Percentiles rank a stretch among this genome's conserved stretches.
These are phyloP conservation scores for Hericium erinaceus DNA, from an alignment of 768 basidiomycete species.

Conservation along the genomic window DNA sequence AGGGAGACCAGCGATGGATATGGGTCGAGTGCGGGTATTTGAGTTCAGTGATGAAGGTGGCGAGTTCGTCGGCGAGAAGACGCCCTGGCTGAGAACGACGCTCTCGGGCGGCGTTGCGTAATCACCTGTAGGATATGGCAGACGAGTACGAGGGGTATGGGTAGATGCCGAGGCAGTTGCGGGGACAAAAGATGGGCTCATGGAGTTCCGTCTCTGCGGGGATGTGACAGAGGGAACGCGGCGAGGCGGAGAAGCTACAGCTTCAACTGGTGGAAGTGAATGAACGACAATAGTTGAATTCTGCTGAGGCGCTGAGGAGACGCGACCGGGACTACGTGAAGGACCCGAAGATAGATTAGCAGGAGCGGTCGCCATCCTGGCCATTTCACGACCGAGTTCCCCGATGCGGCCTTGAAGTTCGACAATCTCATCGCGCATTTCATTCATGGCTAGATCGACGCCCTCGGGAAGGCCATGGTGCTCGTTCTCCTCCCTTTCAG, in stretches of 20 bases:
- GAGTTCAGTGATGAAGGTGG: conserved; percentile 28
- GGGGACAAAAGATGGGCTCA: conserved; percentile 44
- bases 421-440: conserved; percentile 57
- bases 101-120: conserved; percentile 60
- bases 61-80: conserved; percentile 46
- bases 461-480: conserved; percentile 7
- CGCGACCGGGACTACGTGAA: conserved; percentile 34
- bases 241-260: conserved; percentile 19
- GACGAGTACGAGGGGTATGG: conserved; percentile 36
- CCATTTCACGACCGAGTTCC: conserved; percentile 74
- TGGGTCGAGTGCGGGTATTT: conserved; percentile 26
- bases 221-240: conserved; percentile 6
- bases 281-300: conserved; percentile 40
- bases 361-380: conserved; percentile 52
- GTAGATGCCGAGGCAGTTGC: conserved; percentile 28
- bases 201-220: conserved; percentile 44
- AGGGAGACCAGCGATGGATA: conserved; percentile 43
- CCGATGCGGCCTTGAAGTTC: conserved; percentile 71
- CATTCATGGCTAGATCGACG: conserved; percentile 34
- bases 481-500: conserved; percentile 9
- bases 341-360: conserved; percentile 44
- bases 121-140: conserved; percentile 80
- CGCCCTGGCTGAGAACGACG: conserved; percentile 23
- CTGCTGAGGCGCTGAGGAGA: conserved; percentile 36
- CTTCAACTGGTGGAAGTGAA: conserved; percentile 25